Conservation (phyloP, 2,329 filamentous ascomycete genomes). For the Trichoderma atroviride region DNA sequence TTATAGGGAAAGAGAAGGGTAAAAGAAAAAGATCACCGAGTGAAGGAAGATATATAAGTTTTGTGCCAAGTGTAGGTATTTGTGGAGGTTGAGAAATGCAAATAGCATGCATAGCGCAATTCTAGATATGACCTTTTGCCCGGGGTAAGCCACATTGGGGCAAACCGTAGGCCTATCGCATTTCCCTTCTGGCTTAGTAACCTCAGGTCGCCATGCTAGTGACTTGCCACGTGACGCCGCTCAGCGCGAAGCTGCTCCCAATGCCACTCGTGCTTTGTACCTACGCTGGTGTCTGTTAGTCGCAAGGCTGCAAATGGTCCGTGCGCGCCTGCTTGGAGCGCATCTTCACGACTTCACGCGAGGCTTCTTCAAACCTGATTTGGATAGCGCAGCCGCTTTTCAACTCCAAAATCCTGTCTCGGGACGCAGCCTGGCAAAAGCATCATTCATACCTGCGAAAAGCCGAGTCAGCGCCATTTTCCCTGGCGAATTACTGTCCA, state of each 20-base stretch:
- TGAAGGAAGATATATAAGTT: neutral
- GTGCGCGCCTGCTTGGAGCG: slow-evolving; percentile 19
- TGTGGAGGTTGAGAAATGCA: slow-evolving; percentile 14
- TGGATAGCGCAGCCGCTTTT: slow-evolving; percentile 10
- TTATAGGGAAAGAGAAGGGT: neutral
- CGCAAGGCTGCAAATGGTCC: slow-evolving; percentile 26
- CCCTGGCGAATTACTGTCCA: neutral
- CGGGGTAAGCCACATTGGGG: neutral
- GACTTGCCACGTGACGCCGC: slow-evolving; percentile 1
- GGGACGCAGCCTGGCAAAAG: neutral
- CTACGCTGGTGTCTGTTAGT: neutral
- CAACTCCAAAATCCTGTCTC: slow-evolving; percentile 8
- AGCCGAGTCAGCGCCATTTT: neutral
- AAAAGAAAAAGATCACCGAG: neutral
- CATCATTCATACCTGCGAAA: neutral
- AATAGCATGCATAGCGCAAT: slow-evolving; percentile 18
- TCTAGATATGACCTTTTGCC: neutral
- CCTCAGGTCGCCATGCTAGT: neutral
- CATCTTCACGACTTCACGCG: slow-evolving; percentile 27
- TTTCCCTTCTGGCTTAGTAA: neutral
- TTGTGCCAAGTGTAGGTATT: neutral
- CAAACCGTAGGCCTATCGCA: neutral
- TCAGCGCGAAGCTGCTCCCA: neutral
- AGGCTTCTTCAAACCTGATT: slow-evolving; percentile 11
- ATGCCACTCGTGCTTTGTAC: neutral